phyloP scores from a whole-genome alignment of 352 stramenopile genomes.

The Lagenidium sp. region DNA sequence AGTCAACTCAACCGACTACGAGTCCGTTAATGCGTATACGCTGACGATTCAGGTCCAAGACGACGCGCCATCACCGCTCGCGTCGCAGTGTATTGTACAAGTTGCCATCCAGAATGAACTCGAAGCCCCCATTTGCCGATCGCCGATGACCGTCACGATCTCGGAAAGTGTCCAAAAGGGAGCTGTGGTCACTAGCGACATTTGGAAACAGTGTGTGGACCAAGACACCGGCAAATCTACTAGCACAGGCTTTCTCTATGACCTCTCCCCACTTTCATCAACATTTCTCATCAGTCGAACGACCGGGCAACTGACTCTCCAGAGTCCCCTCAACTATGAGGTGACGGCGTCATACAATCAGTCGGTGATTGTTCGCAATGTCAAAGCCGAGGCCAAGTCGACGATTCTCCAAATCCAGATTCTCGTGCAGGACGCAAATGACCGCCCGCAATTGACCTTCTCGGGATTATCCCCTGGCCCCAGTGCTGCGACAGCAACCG shows the following conservation, averaged over 20 bases:
- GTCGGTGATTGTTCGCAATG: conserved; percentile 22
- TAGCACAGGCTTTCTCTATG: no score
- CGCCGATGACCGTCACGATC: neutral
- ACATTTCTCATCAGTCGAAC: no score
- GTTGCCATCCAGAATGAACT: conserved; percentile 41
- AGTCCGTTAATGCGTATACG: conserved; percentile 22
- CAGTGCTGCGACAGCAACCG: neutral
- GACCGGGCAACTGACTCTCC: conserved; percentile 13
- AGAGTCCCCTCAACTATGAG: conserved; percentile 19
- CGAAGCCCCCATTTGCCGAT: conserved; percentile 14
- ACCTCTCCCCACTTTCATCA: no score
- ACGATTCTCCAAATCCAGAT: conserved; percentile 9
- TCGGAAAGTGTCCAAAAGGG: conserved; percentile 16
- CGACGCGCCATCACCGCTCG: conserved; percentile 23
- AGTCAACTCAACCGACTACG: conserved; percentile 33
- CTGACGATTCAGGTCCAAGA: conserved; percentile 36
- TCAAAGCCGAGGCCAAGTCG: conserved; percentile 13
- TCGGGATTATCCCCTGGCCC: neutral
- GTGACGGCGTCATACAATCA: conserved; percentile 12
- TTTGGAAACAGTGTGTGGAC: conserved; percentile 36
- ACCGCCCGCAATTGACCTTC: conserved; percentile 25
- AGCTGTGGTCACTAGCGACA: conserved; percentile 14
- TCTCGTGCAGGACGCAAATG: conserved; percentile 33
- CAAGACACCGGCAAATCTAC: conserved; percentile 22
- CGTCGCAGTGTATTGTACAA: conserved; percentile 17